Percentiles rank a stretch among this genome's conserved stretches.
These are phyloP conservation scores for Nissolia schottii DNA, from an alignment of 306 rosid genomes.

Conservation along the genomic window DNA sequence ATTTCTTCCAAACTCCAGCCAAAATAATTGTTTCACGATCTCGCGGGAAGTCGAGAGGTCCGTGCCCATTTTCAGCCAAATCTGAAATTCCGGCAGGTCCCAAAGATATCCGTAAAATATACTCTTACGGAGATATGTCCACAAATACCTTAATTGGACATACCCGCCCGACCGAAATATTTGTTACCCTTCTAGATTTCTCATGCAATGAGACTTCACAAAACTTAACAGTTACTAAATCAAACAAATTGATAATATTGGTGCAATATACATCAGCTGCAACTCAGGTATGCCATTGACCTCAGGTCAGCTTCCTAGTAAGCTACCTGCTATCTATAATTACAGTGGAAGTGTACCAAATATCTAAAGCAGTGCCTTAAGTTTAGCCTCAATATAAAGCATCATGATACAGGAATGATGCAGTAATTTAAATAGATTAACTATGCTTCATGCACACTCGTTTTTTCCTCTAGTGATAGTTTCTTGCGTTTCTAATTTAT, in stretches of 20 bases:
- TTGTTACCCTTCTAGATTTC: background rate
- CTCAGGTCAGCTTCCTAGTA: background rate
- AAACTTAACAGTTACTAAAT: background rate
- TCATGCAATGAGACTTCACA: background rate
- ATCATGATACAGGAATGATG: background rate
- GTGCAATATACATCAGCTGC: background rate
- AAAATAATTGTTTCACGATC: no score
- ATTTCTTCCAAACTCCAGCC: no score
- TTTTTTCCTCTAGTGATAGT: no score
- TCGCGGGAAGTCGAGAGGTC: no score
- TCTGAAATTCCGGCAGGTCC: no score
- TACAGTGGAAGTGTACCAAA: background rate
- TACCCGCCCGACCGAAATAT: no score
- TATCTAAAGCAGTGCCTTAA: background rate
- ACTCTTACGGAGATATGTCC: no score
- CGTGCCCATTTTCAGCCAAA: no score
- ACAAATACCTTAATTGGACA: no score
- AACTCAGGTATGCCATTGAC: no score
- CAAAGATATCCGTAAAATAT: no score
- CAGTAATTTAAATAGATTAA: background rate
- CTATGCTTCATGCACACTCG: background rate
- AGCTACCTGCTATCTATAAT: background rate
- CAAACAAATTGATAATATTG: background rate
- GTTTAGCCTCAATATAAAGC: background rate
- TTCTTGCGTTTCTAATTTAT: no score